These are phyloP conservation scores for Xylaria venustula DNA, from an alignment of 495 filamentous ascomycete genomes.

Conservation along the genomic window DNA sequence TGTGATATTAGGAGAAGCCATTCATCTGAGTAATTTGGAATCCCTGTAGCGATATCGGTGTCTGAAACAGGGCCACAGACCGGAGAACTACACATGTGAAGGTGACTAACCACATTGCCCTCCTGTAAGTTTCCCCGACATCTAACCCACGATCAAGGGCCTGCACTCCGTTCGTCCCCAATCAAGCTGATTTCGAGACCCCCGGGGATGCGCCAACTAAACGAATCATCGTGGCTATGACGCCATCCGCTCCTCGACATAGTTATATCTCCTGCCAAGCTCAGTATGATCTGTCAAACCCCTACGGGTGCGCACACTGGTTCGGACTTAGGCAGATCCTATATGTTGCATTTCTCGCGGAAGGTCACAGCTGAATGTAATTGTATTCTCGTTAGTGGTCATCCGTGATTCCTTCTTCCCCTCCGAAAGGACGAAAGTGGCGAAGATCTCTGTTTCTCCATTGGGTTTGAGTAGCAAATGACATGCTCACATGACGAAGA, in stretches of 20 bases:
- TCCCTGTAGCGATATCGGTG: too few relatives aligned
- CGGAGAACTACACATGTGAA: background rate
- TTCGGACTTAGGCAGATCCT: background rate
- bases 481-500: slow-evolving; percentile 10
- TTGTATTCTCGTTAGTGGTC: slow-evolving; percentile 1
- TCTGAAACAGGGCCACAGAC: too few relatives aligned
- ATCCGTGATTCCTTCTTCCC: background rate
- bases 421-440: slow-evolving; percentile 6
- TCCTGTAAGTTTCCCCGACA: background rate
- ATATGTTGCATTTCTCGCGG: background rate
- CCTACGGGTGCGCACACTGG: background rate
- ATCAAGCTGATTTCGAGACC: background rate
- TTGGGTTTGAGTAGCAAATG: slow-evolving; percentile 7
- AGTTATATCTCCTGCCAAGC: background rate
- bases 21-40: too few relatives aligned
- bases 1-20: too few relatives aligned
- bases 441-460: slow-evolving; percentile 16
- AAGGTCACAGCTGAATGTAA: background rate
- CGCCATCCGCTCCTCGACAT: background rate
- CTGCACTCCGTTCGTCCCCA: background rate
- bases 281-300: background rate
- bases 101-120: background rate
- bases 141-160: background rate
- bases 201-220: background rate
- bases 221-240: background rate